Conservation (phyloP, 441 rosid species). For the Rhodomyrtus psidioides region DNA sequence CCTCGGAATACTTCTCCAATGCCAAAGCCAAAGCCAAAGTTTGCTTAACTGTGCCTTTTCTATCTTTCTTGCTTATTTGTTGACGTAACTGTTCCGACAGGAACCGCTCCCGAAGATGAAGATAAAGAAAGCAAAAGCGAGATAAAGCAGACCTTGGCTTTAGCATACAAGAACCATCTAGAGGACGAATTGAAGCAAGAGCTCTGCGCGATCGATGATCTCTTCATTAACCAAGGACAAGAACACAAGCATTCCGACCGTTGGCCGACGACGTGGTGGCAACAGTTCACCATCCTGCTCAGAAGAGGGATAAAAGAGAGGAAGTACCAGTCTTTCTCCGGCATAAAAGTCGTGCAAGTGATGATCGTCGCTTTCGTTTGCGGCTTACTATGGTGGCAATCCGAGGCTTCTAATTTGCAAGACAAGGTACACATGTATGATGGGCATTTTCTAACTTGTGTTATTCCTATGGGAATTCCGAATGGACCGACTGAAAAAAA, state of each 20-base stretch:
- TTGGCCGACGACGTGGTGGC: constrained; percentile 56
- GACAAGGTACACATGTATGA: constrained; percentile 49
- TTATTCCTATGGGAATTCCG: background rate
- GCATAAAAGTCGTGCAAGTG: constrained; percentile 27
- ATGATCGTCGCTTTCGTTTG: constrained; percentile 20
- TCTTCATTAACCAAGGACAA: background rate
- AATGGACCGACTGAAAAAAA: too few relatives aligned
- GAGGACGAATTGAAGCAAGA: constrained; percentile 6
- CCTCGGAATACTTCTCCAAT: constrained; percentile 5
- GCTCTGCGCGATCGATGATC: background rate
- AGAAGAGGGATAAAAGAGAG: constrained; percentile 42
- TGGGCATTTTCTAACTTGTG: too few relatives aligned
- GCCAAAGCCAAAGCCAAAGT: constrained; percentile 10
- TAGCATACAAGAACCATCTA: constrained; percentile 16
- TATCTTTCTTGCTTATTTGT: background rate
- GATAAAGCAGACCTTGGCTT: constrained; percentile 11
- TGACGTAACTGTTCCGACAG: background rate
- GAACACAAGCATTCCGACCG: background rate
- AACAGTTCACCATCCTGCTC: constrained; percentile 36
- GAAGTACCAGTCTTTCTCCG: constrained; percentile 32
- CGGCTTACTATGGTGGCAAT: constrained; percentile 50
- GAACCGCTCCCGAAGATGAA: constrained; percentile 11
- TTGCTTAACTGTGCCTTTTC: background rate
- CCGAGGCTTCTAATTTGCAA: constrained; percentile 32
- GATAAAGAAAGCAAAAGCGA: constrained; percentile 1